Evolutionary conservation across 805 yeast species (phyloP).

Genomic region (Metschnikowia bowlesiae): DNA sequence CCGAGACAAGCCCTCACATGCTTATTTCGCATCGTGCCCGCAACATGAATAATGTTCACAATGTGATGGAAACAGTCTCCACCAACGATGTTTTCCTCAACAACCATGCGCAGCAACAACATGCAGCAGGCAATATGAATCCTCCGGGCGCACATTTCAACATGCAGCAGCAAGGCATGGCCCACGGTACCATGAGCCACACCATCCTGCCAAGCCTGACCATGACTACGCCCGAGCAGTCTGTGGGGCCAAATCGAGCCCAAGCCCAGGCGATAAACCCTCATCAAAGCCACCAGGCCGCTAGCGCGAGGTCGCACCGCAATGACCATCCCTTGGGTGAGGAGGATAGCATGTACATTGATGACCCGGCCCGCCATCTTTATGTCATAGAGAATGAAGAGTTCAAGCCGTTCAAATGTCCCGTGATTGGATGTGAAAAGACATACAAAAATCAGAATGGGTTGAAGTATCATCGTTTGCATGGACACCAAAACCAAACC

Average conservation of each 20-base stretch:
- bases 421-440: conserved; percentile 97
- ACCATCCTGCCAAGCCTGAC: conserved; percentile 17
- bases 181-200: conserved; percentile 14
- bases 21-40: conserved; percentile 29
- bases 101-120: conserved; percentile 27
- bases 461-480: conserved; percentile 87
- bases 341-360: conserved; percentile 73
- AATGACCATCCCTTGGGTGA: conserved; percentile 29
- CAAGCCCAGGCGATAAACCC: conserved; percentile 8
- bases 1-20: conserved; percentile 25
- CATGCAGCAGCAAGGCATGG: conserved; percentile 22
- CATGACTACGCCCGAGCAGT: conserved; percentile 7
- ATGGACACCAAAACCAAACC: conserved; percentile 96
- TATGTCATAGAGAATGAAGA: conserved; percentile 91
- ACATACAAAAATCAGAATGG: conserved; percentile 98
- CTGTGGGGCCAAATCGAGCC: conserved; percentile 2
- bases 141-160: conserved; percentile 21
- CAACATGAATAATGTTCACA: conserved; percentile 44
- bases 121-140: conserved; percentile 15
- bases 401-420: conserved; percentile 93
- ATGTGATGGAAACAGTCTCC: conserved; percentile 79
- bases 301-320: conserved; percentile 7
- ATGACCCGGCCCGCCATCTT: conserved; percentile 92
- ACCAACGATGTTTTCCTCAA: conserved; percentile 87
- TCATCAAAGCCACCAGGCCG: conserved; percentile 3